Evolutionary conservation across 148 eudicot genomes (phyloP).

Genomic region (Diospyros kaki): DNA sequence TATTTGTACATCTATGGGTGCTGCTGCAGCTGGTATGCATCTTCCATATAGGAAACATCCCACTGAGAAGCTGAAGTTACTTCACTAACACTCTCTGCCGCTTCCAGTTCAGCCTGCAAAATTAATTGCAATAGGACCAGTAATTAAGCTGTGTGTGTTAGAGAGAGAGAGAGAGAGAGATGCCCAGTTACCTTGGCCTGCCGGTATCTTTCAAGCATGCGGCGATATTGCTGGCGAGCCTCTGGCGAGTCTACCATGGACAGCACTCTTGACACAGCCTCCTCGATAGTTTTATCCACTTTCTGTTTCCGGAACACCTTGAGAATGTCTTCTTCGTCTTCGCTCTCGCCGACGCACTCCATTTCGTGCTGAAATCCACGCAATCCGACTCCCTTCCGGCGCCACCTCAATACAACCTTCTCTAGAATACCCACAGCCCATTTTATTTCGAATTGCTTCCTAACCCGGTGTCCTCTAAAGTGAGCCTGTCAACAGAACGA

Average conservation of each 20-base stretch:
- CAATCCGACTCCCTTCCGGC: constrained; percentile 74
- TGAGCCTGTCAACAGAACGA: constrained; percentile 69
- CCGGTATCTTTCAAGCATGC: constrained; percentile 65
- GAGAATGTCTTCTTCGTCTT: constrained; percentile 57
- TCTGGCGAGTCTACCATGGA: constrained; percentile 80
- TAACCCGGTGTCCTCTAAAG: constrained; percentile 84
- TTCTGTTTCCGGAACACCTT: constrained; percentile 67
- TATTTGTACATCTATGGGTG: neutral
- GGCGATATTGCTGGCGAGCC: constrained; percentile 81
- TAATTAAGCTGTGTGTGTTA: neutral
- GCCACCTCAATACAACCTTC: constrained; percentile 88
- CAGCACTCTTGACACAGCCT: constrained; percentile 77
- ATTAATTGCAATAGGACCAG: neutral
- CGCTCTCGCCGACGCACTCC: constrained; percentile 47
- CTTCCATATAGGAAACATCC: constrained; percentile 31
- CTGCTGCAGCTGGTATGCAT: constrained; percentile 17
- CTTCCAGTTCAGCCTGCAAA: constrained; percentile 69
- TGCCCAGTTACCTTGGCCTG: constrained; percentile 67
- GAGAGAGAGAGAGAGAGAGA: neutral
- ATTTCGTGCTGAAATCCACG: constrained; percentile 61
- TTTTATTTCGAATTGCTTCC: constrained; percentile 70
- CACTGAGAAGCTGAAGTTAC: constrained; percentile 33
- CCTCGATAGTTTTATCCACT: constrained; percentile 70
- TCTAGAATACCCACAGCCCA: constrained; percentile 90
- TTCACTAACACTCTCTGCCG: constrained; percentile 21